Conservation (phyloP, 345 rosid species). For the Anacardium occidentale region DNA sequence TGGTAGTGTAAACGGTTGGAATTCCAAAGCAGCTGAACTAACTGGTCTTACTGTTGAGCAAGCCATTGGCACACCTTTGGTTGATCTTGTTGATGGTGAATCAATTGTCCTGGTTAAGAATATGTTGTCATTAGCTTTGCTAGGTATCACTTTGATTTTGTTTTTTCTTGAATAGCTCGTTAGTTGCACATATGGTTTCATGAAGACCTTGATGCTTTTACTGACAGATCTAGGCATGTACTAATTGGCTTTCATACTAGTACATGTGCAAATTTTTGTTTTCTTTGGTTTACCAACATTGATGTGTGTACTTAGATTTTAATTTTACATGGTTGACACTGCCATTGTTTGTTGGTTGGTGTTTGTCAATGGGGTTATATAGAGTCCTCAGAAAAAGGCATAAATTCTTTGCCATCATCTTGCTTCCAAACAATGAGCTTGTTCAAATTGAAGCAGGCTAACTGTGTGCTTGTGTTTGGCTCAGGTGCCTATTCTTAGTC, state of each 20-base stretch:
- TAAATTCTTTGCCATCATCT: background rate
- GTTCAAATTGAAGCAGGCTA: background rate
- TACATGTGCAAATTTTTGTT: background rate
- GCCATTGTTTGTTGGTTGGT: background rate
- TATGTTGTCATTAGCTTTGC: constrained; percentile 49
- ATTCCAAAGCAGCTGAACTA: constrained; percentile 70
- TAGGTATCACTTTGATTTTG: constrained; percentile 42
- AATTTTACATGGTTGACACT: too few species aligned
- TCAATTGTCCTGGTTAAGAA: constrained; percentile 40
- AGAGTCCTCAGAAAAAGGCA: background rate
- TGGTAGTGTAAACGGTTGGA: constrained; percentile 79
- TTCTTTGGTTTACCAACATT: constrained; percentile 6
- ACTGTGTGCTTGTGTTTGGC: background rate
- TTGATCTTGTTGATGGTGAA: constrained; percentile 52
- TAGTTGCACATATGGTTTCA: background rate
- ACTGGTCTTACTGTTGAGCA: constrained; percentile 67
- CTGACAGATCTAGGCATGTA: constrained; percentile 5
- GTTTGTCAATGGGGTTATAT: background rate
- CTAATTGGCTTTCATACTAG: constrained; percentile 6
- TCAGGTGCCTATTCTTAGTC: background rate
- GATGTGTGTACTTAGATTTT: background rate
- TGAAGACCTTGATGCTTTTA: background rate
- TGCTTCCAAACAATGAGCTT: background rate
- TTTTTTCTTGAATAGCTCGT: constrained; percentile 18
- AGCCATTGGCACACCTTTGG: constrained; percentile 67